Conservation (phyloP, 768 basidiomycete species). For the Tricholoma sp. region DNA sequence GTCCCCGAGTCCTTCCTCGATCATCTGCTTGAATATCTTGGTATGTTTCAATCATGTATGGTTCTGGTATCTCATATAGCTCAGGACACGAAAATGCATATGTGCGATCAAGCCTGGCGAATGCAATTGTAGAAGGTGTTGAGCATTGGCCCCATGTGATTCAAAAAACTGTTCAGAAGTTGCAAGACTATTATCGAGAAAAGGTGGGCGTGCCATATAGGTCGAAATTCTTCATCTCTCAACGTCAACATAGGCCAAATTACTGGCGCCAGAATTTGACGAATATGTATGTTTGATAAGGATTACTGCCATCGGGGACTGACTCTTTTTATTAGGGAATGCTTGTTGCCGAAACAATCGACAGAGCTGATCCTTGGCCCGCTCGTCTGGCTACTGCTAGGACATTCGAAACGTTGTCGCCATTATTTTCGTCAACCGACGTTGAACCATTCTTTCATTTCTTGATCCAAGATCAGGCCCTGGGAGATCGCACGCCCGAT, state of each 20-base stretch:
- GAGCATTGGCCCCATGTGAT: conserved; percentile 63
- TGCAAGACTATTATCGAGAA: conserved; percentile 77
- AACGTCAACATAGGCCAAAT: conserved; percentile 54
- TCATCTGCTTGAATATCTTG: conserved; percentile 60
- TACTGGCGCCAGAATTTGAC: conserved; percentile 89
- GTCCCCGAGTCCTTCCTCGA: conserved; percentile 63
- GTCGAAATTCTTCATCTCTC: neutral
- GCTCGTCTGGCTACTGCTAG: conserved; percentile 69
- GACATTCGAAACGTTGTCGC: conserved; percentile 63
- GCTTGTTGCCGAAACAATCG: conserved; percentile 83
- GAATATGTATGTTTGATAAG: conserved; percentile 60
- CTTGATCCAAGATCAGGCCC: conserved; percentile 77
- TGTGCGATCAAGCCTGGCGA: conserved; percentile 68
- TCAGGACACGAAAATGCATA: conserved; percentile 76
- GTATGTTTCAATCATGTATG: conserved; percentile 34
- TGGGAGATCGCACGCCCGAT: conserved; percentile 78
- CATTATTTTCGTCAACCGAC: conserved; percentile 54
- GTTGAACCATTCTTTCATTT: conserved; percentile 78
- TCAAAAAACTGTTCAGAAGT: conserved; percentile 37
- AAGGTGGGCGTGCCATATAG: conserved; percentile 44
- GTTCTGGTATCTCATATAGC: neutral
- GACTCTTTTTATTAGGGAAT: conserved; percentile 60
- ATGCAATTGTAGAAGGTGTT: conserved; percentile 72
- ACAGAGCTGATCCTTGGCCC: conserved; percentile 85
- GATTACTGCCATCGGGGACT: neutral